phyloP scores from a whole-genome alignment of 2,329 filamentous ascomycete genomes.

The Leptographium wingfieldii region DNA sequence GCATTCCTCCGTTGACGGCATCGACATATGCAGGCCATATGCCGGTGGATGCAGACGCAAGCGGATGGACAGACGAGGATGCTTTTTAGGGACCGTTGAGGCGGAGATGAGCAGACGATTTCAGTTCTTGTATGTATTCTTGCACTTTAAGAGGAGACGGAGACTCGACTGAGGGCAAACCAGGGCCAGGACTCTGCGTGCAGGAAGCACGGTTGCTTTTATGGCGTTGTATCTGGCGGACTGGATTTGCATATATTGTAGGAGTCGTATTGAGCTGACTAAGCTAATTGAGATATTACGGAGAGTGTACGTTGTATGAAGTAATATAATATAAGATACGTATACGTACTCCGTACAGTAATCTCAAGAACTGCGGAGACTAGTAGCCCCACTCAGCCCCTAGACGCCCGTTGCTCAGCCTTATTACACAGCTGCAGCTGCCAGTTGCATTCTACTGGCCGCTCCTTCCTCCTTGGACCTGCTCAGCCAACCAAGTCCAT shows the following conservation, averaged over 20 bases:
- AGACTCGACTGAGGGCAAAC: not conserved
- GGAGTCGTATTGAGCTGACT: not conserved
- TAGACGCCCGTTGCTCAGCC: not conserved
- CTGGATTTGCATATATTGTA: not conserved
- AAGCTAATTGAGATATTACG: too few species aligned
- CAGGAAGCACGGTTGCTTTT: not conserved
- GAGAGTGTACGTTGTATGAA: too few species aligned
- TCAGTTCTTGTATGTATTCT: constrained; percentile 1
- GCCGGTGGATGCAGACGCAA: constrained; percentile 46
- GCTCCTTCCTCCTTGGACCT: not conserved
- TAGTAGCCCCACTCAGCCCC: not conserved
- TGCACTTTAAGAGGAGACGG: not conserved
- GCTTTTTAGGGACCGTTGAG: constrained; percentile 28
- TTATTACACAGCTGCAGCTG: not conserved
- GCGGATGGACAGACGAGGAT: constrained; percentile 57
- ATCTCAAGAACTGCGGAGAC: too few species aligned
- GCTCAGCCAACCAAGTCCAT: too few species aligned
- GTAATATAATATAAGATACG: too few species aligned
- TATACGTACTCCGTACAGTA: too few species aligned
- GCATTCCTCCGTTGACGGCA: constrained; percentile 34
- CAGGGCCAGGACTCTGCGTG: not conserved
- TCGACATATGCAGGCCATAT: constrained; percentile 30
- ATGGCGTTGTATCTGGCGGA: not conserved
- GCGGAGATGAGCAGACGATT: not conserved
- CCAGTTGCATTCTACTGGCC: not conserved